These are phyloP conservation scores for Cutaneotrichosporon dermatis DNA, from an alignment of 1,284 basidiomycete genomes.

Conservation along the genomic window DNA sequence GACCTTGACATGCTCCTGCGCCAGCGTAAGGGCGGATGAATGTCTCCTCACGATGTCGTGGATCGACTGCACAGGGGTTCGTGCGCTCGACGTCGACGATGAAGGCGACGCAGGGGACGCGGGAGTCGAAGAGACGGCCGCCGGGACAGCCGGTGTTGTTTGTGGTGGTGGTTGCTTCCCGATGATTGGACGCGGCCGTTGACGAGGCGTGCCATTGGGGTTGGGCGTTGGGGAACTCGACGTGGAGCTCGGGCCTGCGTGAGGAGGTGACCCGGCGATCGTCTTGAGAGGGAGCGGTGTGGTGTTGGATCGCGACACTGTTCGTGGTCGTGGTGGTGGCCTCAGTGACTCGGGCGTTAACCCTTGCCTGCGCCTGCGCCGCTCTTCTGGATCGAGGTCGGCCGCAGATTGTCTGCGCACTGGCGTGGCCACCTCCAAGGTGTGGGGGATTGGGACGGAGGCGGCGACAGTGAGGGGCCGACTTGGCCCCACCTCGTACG, in stretches of 20 bases:
- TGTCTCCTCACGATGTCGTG: slow-evolving; percentile 51
- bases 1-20: slow-evolving; percentile 25
- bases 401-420: slow-evolving; percentile 4
- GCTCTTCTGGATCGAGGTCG: slow-evolving; percentile 16
- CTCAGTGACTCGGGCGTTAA: slow-evolving; percentile 15
- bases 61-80: slow-evolving; percentile 31
- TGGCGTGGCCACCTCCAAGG: background rate
- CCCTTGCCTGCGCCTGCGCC: slow-evolving; percentile 14
- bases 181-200: slow-evolving; percentile 1
- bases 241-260: background rate
- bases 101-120: slow-evolving; percentile 6
- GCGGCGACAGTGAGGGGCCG: slow-evolving; percentile 12
- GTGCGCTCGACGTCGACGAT: background rate
- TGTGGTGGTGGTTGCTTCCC: background rate
- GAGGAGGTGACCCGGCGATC: background rate
- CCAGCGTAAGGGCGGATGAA: slow-evolving; percentile 27
- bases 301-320: slow-evolving; percentile 1
- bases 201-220: slow-evolving; percentile 1
- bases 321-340: slow-evolving; percentile 15
- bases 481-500: slow-evolving; percentile 3
- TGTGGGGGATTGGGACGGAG: slow-evolving; percentile 2
- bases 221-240: background rate
- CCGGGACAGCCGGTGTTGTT: background rate
- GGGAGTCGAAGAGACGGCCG: background rate
- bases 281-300: background rate